A percentile compares a stretch with the other conserved stretches of the same genome.
Evolutionary conservation across 164 flowering plant genomes (phyloP).

Genomic region (Stephania cephalantha): DNA sequence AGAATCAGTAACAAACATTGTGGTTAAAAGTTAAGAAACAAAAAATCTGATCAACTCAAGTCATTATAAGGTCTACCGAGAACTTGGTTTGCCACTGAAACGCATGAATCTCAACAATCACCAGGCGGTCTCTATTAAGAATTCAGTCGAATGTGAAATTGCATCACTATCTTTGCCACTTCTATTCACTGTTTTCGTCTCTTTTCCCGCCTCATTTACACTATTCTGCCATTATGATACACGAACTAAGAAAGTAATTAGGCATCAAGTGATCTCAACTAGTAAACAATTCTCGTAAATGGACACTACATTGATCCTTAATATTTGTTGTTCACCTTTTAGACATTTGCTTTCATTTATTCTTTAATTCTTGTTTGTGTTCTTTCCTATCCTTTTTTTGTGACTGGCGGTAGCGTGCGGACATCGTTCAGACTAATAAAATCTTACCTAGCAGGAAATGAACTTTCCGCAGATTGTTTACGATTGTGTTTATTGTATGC

Average conservation of each 20-base stretch:
- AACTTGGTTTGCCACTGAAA: neutral
- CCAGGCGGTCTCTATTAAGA: neutral
- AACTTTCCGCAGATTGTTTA: too few relatives aligned
- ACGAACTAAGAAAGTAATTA: too few relatives aligned
- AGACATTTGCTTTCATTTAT: neutral
- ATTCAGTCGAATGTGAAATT: neutral
- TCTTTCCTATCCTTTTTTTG: neutral
- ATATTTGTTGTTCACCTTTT: neutral
- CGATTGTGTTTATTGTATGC: too few relatives aligned
- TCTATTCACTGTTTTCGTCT: too few relatives aligned
- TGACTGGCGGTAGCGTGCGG: neutral
- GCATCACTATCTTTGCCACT: neutral
- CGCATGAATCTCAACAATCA: neutral
- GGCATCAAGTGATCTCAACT: too few relatives aligned
- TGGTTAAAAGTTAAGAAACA: neutral
- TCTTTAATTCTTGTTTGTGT: neutral
- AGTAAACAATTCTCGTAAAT: too few relatives aligned
- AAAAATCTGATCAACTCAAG: neutral
- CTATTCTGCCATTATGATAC: too few relatives aligned
- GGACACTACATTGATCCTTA: too few relatives aligned
- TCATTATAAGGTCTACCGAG: neutral
- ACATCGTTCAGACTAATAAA: neutral
- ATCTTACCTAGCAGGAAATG: neutral
- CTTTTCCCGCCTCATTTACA: too few relatives aligned
- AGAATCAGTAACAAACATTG: neutral